A percentile compares a stretch with the other conserved stretches of the same genome.
phyloP scores from a whole-genome alignment of 148 eudicot species.

The Nepenthes mirabilis region DNA sequence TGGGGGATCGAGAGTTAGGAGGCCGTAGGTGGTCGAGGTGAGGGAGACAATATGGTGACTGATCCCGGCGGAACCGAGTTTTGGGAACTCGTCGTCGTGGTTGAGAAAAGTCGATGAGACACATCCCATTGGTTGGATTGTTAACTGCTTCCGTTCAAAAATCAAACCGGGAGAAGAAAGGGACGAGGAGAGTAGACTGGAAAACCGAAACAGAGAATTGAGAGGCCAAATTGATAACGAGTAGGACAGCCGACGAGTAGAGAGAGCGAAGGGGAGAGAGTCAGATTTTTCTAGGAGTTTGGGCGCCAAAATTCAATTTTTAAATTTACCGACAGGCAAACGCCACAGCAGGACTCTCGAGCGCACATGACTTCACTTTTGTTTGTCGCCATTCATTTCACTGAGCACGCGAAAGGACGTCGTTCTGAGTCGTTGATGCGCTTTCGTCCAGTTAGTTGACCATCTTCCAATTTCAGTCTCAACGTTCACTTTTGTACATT shows the following conservation, averaged over 20 bases:
- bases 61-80: constrained; percentile 30
- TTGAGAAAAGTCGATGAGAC: constrained; percentile 58
- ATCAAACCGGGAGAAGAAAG: not conserved
- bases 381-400: too few species aligned
- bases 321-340: not conserved
- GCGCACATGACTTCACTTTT: too few species aligned
- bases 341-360: too few species aligned
- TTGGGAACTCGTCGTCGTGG: constrained; percentile 57
- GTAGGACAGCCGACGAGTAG: not conserved
- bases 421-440: too few species aligned
- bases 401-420: too few species aligned
- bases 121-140: constrained; percentile 41
- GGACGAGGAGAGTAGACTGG: not conserved
- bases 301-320: constrained; percentile 6
- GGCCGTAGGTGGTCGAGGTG: constrained; percentile 73
- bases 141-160: not conserved
- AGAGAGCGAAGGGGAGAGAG: not conserved
- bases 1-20: constrained; percentile 30
- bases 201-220: not conserved
- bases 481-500: too few species aligned
- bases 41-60: constrained; percentile 75
- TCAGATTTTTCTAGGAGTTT: not conserved
- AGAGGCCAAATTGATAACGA: not conserved
- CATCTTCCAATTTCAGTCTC: too few species aligned
- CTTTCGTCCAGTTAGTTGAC: too few species aligned